Evolutionary conservation across 306 rosid genomes (phyloP).

Genomic region (Sindora glabra): DNA sequence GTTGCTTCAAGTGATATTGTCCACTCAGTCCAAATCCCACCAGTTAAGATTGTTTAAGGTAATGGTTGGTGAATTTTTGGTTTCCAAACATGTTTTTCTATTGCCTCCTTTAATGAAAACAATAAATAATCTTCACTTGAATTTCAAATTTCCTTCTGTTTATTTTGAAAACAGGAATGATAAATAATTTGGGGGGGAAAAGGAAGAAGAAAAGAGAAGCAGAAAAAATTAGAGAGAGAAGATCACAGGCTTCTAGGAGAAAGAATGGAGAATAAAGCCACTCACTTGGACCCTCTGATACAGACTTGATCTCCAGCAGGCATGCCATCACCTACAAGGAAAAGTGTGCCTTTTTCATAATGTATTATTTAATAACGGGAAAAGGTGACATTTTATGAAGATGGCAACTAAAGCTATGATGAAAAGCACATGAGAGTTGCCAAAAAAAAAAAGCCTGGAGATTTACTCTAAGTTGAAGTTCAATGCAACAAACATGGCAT

Average conservation of each 20-base stretch:
- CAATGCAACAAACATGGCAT: background rate
- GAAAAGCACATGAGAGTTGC: background rate
- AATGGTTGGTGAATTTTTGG: background rate
- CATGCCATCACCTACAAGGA: slow-evolving; percentile 16
- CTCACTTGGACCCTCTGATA: slow-evolving; percentile 42
- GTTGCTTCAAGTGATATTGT: background rate
- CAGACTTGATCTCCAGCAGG: slow-evolving; percentile 28
- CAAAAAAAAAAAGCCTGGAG: background rate
- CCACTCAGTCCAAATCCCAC: background rate
- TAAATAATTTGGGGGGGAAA: background rate
- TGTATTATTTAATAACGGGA: slow-evolving; percentile 9
- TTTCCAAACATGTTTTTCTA: background rate
- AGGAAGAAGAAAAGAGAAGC: background rate
- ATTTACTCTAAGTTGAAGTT: background rate
- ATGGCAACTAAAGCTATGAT: background rate
- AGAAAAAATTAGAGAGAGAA: slow-evolving; percentile 6
- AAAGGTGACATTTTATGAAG: slow-evolving; percentile 5
- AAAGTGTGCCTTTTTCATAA: slow-evolving; percentile 23
- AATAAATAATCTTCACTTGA: background rate
- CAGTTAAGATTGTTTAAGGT: background rate
- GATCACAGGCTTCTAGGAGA: too few relatives aligned
- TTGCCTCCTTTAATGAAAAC: background rate
- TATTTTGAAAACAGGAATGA: slow-evolving; percentile 10
- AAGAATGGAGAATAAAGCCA: slow-evolving; percentile 11
- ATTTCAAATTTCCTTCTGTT: background rate